Percentiles rank a stretch among this genome's conserved stretches.
These are phyloP conservation scores for Ceratocystis papillata DNA, from an alignment of 2,329 filamentous ascomycete genomes.

Conservation along the genomic window DNA sequence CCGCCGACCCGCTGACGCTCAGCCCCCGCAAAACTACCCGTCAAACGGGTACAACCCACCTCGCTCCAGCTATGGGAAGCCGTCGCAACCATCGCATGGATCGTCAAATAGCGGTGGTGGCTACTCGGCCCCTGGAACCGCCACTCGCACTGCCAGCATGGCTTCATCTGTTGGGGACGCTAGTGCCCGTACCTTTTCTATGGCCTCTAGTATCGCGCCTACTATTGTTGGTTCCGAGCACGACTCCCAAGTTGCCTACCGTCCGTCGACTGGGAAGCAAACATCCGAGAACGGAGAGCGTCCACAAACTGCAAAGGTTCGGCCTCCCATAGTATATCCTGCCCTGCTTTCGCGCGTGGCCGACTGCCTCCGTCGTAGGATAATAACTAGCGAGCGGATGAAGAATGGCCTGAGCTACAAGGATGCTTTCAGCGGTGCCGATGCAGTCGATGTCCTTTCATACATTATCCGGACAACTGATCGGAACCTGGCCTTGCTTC, in stretches of 20 bases:
- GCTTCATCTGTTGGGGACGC: conserved; percentile 41
- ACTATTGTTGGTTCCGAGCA: conserved; percentile 57
- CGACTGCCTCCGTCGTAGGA: conserved; percentile 82
- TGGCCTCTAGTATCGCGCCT: conserved; percentile 71
- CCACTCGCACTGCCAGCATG: conserved; percentile 53
- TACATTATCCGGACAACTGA: conserved; percentile 97
- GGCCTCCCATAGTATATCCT: conserved; percentile 80
- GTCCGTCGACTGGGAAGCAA: conserved; percentile 49
- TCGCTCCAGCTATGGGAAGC: conserved; percentile 32
- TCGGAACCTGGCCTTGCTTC: conserved; percentile 78
- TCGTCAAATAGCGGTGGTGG: conserved; percentile 31
- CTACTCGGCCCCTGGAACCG: conserved; percentile 41
- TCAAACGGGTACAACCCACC: conserved; percentile 21
- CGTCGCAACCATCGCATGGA: conserved; percentile 27
- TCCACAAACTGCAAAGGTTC: conserved; percentile 51
- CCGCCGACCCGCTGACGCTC: conserved; percentile 40
- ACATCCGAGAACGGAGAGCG: conserved; percentile 41
- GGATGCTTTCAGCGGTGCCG: conserved; percentile 88
- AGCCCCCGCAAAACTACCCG: conserved; percentile 18
- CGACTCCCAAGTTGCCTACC: conserved; percentile 43
- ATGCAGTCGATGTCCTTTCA: conserved; percentile 88
- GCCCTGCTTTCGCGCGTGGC: conserved; percentile 87
- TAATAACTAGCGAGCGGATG: conserved; percentile 72
- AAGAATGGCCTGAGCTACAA: conserved; percentile 98
- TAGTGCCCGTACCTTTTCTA: conserved; percentile 68